Evolutionary conservation across 257 asterid species (phyloP), one percentile per base, ranked within the genome.

Genomic region (Petunia axillaris): DNA sequence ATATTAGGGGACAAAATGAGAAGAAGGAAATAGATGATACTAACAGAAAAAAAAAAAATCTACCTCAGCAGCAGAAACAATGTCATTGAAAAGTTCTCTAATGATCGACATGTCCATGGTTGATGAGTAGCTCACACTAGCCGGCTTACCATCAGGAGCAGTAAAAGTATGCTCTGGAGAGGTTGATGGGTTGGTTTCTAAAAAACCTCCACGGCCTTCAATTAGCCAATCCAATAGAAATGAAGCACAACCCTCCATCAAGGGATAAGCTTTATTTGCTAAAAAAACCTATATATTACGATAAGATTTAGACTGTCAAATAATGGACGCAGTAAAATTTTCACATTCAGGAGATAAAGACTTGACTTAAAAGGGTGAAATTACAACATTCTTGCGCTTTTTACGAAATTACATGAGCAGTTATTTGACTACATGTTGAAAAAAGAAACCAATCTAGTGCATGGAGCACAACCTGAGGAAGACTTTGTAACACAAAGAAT

Each of bases 121-220:
- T 3, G 97, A 79, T 15, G 98, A 91, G 87, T 91, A 83, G 87
- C 98, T 93, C 57, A 91, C 94, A 63, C 96, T 89, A 57, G 91
- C 96, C 57, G 81, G 87, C 82, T 85, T 82, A 63, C 97, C 97
- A 86, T 90, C 89, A 11, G 92, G 94, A 80, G 96, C 93, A 81
- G 84, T 88, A 82, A 93, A 93, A 52, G 46, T 83, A 81, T 93
- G 98, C 84, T 91, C 98, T 0, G 96, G 98, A 16, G 96, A 93
- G 70, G 94, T 92, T 59, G 98, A 93, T 63, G 98, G 98, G 80
- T 93, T 93, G 36, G 98, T 93, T 81, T 88, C 94, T n/a, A 91
- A 89, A 83, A 68, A 84, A 57, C 88, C 89, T 39, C 57, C 89
- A n/a, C 81, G 90, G 55, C 94, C 90, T 84, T 91, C 91, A 36